Percentiles rank a stretch among this genome's conserved stretches.
phyloP scores from a whole-genome alignment of 495 filamentous ascomycete species.

The Melanomma pulvis-pyrius region DNA sequence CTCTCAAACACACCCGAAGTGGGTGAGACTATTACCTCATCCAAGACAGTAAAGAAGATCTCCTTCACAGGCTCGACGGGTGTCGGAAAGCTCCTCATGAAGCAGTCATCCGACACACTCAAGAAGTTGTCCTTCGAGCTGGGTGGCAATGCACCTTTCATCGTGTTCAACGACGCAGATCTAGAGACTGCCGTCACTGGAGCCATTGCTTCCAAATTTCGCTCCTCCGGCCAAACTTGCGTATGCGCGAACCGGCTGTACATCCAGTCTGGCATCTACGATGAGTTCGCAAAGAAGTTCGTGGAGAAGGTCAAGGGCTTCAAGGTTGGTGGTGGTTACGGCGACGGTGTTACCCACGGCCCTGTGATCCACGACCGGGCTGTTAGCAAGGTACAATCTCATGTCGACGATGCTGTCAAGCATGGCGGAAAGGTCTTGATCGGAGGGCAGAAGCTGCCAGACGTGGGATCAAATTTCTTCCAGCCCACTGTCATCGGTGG shows the following conservation, averaged over 20 bases:
- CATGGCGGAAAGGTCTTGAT: conserved; percentile 50
- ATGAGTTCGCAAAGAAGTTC: conserved; percentile 48
- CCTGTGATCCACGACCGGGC: conserved; percentile 52
- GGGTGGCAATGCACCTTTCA: conserved; percentile 74
- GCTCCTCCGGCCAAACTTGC: conserved; percentile 72
- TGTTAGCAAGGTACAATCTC: conserved; percentile 44
- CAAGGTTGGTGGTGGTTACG: conserved; percentile 50
- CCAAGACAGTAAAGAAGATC: conserved; percentile 68
- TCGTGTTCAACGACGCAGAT: conserved; percentile 75
- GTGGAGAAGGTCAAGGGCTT: conserved; percentile 48
- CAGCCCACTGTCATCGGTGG: conserved; percentile 54
- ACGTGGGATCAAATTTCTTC: conserved; percentile 54
- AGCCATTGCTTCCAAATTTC: conserved; percentile 66
- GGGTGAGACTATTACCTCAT: conserved; percentile 66
- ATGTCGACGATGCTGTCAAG: conserved; percentile 46
- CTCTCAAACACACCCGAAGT: conserved; percentile 66
- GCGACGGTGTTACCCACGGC: conserved; percentile 49
- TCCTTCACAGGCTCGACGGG: conserved; percentile 72
- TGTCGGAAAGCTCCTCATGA: conserved; percentile 65
- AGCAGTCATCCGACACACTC: conserved; percentile 61
- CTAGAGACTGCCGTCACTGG: conserved; percentile 63
- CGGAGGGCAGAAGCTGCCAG: conserved; percentile 47
- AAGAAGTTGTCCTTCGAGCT: conserved; percentile 76
- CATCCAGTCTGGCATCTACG: conserved; percentile 58
- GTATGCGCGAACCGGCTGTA: conserved; percentile 75